phyloP scores from a whole-genome alignment of 345 rosid species.

The Ricinus communis region DNA sequence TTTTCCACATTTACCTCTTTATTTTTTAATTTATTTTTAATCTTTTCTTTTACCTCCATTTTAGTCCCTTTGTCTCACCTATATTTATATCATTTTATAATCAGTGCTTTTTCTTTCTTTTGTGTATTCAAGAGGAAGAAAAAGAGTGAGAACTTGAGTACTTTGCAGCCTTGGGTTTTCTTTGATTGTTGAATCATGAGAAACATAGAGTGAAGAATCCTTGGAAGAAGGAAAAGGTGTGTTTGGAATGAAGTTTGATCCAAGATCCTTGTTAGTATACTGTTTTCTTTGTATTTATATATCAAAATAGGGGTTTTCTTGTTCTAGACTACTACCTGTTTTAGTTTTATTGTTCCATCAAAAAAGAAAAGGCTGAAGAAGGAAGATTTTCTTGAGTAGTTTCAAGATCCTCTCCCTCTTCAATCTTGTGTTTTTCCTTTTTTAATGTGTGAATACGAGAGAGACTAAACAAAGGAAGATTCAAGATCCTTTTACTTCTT shows the following conservation, averaged over 20 bases:
- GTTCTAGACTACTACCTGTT: neutral
- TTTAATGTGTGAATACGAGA: too few relatives aligned
- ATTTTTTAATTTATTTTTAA: too few relatives aligned
- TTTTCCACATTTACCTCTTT: slow-evolving; percentile 18
- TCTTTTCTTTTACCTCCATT: slow-evolving; percentile 14
- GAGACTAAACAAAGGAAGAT: too few relatives aligned
- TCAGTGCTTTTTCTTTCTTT: neutral
- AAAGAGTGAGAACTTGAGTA: slow-evolving; percentile 15
- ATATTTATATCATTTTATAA: slow-evolving; percentile 1
- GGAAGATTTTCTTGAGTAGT: neutral
- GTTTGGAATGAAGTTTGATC: slow-evolving; percentile 59
- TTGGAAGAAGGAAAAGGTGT: slow-evolving; percentile 44
- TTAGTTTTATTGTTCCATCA: neutral
- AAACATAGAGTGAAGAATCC: neutral
- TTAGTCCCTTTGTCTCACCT: slow-evolving; percentile 20
- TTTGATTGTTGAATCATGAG: slow-evolving; percentile 44
- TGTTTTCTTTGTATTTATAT: neutral
- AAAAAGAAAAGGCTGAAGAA: neutral
- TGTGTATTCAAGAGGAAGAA: neutral
- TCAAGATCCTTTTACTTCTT: too few relatives aligned
- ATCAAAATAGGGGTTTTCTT: neutral
- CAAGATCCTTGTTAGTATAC: slow-evolving; percentile 29
- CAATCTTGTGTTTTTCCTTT: neutral
- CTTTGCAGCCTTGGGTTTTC: slow-evolving; percentile 23
- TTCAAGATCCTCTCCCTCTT: slow-evolving; percentile 1